Base-by-base conservation (phyloP, 371 early-diverging fungal genomes). In the Mortierella sp. region DNA sequence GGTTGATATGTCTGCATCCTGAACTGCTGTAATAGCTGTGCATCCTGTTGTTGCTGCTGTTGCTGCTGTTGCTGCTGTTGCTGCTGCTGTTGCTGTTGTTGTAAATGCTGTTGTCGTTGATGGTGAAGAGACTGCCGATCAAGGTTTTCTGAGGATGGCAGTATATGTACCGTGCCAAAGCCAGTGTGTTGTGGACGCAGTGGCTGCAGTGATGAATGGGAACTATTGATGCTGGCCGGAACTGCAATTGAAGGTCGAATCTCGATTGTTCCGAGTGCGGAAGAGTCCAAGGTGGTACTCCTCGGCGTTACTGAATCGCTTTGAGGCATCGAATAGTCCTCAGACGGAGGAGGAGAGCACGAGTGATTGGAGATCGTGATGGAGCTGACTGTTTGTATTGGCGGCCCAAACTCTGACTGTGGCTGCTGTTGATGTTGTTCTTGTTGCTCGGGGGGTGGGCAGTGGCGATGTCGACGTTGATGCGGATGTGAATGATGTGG, bases 161-260 rank as follows among this genome's bases (percentile, higher is more conserved):
- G 54, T 72, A 72, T 35, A 35, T 48, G 38, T 49, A 49, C 48
- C 21, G 72, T 0, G 10, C 51, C 72, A 46, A 51, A 48, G 24
- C n/a, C 29, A 12, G 72, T 24, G 18, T 51, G 55, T 27, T 44
- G 68, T 14, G 60, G 54, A 55, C 65, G 76, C 35, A 51, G 60
- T 7, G 49, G 72, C 29, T 78, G 79, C 18, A 82, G 18, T 8
- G 83, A 55, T 2, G 75, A 24, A 7, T 81, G 83, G 4, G 79
- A 35, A 16, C 51, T 68, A 38, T 78, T 56, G 35, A 78, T 82
- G 38, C 16, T 74, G 0, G 78, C 32, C 0, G 83, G 83, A n/a
- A 82, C 83, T 2, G 83, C 75, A 21, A 82, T 78, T 7, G 79
- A 82, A 3, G 83, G 78, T 27, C 76, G 71, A 2, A 78, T 44